Evolutionary conservation across 192 early-diverging fungal genomes (phyloP).

Genomic region (Irineochytrium annulatum): DNA sequence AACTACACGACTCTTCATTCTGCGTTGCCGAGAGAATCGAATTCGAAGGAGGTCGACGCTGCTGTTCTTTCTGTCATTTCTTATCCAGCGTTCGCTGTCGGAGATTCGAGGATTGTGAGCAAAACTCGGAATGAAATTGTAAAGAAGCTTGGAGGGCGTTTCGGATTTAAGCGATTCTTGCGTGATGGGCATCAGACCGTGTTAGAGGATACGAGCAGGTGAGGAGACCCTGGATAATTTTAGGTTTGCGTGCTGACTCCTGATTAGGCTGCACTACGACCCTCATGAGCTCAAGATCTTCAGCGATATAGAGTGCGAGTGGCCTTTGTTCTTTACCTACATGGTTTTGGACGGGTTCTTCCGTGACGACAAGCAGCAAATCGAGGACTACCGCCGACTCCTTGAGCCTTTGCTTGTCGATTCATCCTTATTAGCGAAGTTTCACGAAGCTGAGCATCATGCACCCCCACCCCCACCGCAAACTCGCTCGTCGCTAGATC

Average conservation of each 20-base stretch:
- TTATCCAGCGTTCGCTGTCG: constrained; percentile 84
- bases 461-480: neutral
- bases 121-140: constrained; percentile 70
- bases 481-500: neutral
- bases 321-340: constrained; percentile 89
- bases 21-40: constrained; percentile 77
- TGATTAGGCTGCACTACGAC: constrained; percentile 70
- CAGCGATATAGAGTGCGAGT: constrained; percentile 82
- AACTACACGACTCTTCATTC: constrained; percentile 76
- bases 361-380: constrained; percentile 58
- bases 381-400: constrained; percentile 64
- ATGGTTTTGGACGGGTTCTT: constrained; percentile 79
- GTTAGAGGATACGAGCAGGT: constrained; percentile 63
- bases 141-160: constrained; percentile 74
- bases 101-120: constrained; percentile 59
- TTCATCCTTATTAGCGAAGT: constrained; percentile 53
- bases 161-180: constrained; percentile 81
- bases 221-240: neutral
- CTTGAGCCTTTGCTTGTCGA: constrained; percentile 70
- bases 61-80: constrained; percentile 79
- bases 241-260: neutral
- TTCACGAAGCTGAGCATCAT: constrained; percentile 22
- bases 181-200: constrained; percentile 83
- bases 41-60: constrained; percentile 82
- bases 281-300: constrained; percentile 77